phyloP scores from a whole-genome alignment of 2,329 filamentous ascomycete genomes.

The Aspergillus japonicus region DNA sequence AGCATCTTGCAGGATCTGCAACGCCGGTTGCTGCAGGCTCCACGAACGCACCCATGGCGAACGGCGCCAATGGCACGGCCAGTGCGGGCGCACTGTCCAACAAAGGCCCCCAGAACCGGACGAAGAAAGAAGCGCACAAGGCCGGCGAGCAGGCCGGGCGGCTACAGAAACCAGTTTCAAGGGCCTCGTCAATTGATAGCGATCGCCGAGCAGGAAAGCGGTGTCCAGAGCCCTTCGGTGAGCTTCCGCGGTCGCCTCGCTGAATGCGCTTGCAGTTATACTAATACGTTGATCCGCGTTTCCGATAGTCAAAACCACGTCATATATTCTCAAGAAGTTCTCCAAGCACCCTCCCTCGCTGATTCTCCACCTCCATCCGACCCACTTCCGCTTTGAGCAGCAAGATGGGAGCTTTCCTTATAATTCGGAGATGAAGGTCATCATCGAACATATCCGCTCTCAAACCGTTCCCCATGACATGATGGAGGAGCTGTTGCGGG shows the following conservation, averaged over 20 bases:
- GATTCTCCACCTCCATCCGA: conserved; percentile 79
- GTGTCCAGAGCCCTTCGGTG: conserved; percentile 48
- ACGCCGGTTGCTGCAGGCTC: conserved; percentile 50
- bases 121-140: conserved; percentile 57
- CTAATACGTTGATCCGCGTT: conserved; percentile 19
- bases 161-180: conserved; percentile 36
- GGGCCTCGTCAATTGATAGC: conserved; percentile 27
- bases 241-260: conserved; percentile 15
- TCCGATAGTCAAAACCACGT: conserved; percentile 64
- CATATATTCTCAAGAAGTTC: conserved; percentile 82
- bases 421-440: conserved; percentile 82
- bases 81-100: conserved; percentile 20
- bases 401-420: conserved; percentile 92
- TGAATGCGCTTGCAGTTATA: not conserved
- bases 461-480: conserved; percentile 88
- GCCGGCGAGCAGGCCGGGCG: conserved; percentile 34
- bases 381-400: conserved; percentile 87
- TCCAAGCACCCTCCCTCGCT: conserved; percentile 72
- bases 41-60: conserved; percentile 44
- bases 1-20: conserved; percentile 55
- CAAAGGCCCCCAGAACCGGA: conserved; percentile 48
- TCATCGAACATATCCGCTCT: conserved; percentile 72
- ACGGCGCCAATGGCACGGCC: conserved; percentile 38
- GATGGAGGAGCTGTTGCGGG: conserved; percentile 70
- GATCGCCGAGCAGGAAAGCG: conserved; percentile 40